Percentiles rank a stretch among this genome's conserved stretches.
phyloP scores from a whole-genome alignment of 108 stramenopile genomes.

The Discostella stelligeroides region DNA sequence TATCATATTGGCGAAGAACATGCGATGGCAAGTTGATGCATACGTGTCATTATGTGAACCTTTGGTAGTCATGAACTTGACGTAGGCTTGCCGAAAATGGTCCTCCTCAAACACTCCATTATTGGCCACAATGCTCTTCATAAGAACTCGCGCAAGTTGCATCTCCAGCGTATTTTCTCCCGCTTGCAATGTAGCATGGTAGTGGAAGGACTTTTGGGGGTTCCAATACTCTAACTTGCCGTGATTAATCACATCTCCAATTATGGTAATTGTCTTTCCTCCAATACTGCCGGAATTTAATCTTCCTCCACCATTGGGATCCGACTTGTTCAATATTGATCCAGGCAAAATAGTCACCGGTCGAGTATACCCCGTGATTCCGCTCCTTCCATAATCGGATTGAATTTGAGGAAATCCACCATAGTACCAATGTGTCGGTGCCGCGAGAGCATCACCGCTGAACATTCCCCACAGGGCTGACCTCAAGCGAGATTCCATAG shows the following conservation, averaged over 20 bases:
- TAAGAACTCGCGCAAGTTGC: slow-evolving; percentile 67
- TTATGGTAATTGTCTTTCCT: slow-evolving; percentile 50
- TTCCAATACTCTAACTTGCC: slow-evolving; percentile 82
- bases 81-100: slow-evolving; percentile 76
- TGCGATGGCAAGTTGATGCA: slow-evolving; percentile 88
- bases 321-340: slow-evolving; percentile 80
- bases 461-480: slow-evolving; percentile 63
- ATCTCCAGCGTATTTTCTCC: slow-evolving; percentile 90
- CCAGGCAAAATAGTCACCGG: slow-evolving; percentile 62
- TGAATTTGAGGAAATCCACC: slow-evolving; percentile 72
- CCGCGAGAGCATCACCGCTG: slow-evolving; percentile 79
- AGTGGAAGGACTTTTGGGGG: slow-evolving; percentile 73
- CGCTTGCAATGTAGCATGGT: slow-evolving; percentile 76
- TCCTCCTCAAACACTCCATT: slow-evolving; percentile 57
- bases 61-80: slow-evolving; percentile 84
- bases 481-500: slow-evolving; percentile 50
- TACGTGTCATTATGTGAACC: slow-evolving; percentile 90
- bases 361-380: slow-evolving; percentile 65
- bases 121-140: slow-evolving; percentile 61
- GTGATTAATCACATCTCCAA: slow-evolving; percentile 90
- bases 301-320: slow-evolving; percentile 88
- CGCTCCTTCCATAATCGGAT: slow-evolving; percentile 59
- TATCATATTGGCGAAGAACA: slow-evolving; percentile 89
- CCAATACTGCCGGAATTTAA: slow-evolving; percentile 29
- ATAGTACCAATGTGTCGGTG: slow-evolving; percentile 89